Evolutionary conservation across 345 rosid species (phyloP).

Genomic region (Adansonia digitata): DNA sequence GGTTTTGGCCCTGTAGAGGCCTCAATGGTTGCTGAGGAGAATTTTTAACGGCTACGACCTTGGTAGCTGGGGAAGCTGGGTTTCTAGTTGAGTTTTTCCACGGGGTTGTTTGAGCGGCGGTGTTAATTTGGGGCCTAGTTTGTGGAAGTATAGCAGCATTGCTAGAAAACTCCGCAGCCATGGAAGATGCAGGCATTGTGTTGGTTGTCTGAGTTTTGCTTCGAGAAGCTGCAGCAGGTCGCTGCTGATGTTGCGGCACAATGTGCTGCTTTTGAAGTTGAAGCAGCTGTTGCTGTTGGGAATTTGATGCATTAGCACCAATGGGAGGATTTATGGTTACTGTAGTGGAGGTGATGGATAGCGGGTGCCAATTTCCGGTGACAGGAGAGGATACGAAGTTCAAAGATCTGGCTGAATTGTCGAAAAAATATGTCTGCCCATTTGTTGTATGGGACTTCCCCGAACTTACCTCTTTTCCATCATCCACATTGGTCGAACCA

Average conservation of each 20-base stretch:
- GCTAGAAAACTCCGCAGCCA: conserved; percentile 18
- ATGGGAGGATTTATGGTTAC: conserved; percentile 21
- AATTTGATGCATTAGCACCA: conserved; percentile 19
- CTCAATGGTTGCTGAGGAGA: conserved; percentile 36
- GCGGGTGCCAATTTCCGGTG: conserved; percentile 41
- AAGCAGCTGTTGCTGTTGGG: conserved; percentile 26
- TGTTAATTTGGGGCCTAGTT: no score
- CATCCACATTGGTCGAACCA: conserved; percentile 28
- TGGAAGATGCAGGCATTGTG: conserved; percentile 20
- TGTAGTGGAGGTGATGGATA: conserved; percentile 14
- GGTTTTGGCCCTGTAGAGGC: conserved; percentile 37
- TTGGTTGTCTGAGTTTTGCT: conserved; percentile 23
- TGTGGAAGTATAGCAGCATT: conserved; percentile 14
- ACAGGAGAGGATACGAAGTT: conserved; percentile 38
- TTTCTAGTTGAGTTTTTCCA: conserved; percentile 35
- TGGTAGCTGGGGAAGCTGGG: conserved; percentile 18
- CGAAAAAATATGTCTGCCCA: conserved; percentile 46
- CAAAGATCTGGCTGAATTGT: conserved; percentile 44
- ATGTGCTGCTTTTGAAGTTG: conserved; percentile 34
- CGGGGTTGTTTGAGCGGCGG: conserved; percentile 26
- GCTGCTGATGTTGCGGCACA: conserved; percentile 31
- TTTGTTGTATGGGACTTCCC: conserved; percentile 30
- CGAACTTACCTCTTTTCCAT: conserved; percentile 25
- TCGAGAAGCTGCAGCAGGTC: conserved; percentile 21
- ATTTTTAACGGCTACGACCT: conserved; percentile 30